Conservation (phyloP, 495 filamentous ascomycete genomes). For the Aspergillus nanangensis region DNA sequence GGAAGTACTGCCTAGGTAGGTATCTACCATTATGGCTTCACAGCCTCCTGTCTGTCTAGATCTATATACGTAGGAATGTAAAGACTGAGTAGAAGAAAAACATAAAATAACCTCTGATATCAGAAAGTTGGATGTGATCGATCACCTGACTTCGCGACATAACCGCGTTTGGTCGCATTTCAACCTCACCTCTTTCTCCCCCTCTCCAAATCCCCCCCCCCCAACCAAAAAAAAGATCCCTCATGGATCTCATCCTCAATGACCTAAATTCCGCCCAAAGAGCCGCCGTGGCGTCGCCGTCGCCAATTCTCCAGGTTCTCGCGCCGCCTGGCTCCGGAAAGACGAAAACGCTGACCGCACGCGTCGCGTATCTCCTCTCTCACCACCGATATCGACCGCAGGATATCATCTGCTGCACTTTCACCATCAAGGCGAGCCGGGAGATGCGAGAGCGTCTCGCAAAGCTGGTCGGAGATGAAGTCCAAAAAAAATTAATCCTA, state of each 20-base stretch:
- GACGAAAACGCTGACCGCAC: constrained; percentile 92
- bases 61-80: too few species aligned
- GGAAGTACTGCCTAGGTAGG: background rate
- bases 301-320: constrained; percentile 81
- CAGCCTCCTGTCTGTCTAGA: background rate
- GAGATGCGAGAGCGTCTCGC: constrained; percentile 93
- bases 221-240: background rate
- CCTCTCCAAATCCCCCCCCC: background rate
- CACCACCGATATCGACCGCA: constrained; percentile 72
- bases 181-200: too few species aligned
- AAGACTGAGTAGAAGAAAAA: too few species aligned
- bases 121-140: background rate
- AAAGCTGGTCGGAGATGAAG: constrained; percentile 68
- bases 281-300: constrained; percentile 75
- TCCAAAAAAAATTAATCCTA: constrained; percentile 75
- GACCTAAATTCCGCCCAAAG: constrained; percentile 82
- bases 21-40: background rate
- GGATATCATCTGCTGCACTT: constrained; percentile 95
- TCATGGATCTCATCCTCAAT: constrained; percentile 54
- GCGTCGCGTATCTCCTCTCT: constrained; percentile 91
- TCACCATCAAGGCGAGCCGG: constrained; percentile 92
- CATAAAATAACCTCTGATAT: too few species aligned
- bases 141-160: constrained; percentile 16
- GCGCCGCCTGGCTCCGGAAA: constrained; percentile 88
- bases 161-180: constrained; percentile 4